Percentiles rank a stretch among this genome's conserved stretches.
These are phyloP conservation scores for Paramecium sexaurelia DNA, from an alignment of 73 alveolate species.

Conservation along the genomic window DNA sequence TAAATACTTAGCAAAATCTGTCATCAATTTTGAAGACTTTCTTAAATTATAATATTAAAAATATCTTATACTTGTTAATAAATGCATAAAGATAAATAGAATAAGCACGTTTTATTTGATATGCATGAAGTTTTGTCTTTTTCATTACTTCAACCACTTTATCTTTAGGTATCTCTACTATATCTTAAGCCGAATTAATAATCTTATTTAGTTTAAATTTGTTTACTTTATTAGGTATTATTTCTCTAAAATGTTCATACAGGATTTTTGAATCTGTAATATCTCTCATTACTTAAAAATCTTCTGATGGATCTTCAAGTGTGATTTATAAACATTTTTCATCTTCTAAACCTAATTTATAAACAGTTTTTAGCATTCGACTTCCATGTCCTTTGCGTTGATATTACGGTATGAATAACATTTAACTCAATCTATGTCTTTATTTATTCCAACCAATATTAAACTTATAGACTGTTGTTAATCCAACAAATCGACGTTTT, in stretches of 20 bases:
- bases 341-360: background rate
- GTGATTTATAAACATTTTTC: conserved; percentile 19
- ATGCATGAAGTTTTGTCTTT: conserved; percentile 3
- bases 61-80: conserved; percentile 24
- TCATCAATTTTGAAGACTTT: background rate
- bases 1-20: background rate
- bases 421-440: conserved; percentile 32
- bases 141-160: background rate
- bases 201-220: background rate
- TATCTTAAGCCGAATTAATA: background rate
- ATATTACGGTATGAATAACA: conserved; percentile 21
- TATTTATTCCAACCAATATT: background rate
- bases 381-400: conserved; percentile 30
- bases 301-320: conserved; percentile 59
- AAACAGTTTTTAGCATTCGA: background rate
- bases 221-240: background rate
- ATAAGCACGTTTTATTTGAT: conserved; percentile 1
- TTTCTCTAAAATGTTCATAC: background rate
- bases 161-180: background rate
- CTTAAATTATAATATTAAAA: background rate
- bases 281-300: conserved; percentile 55
- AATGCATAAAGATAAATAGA: background rate
- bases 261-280: background rate
- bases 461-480: conserved; percentile 2
- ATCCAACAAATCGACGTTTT: background rate